A percentile compares a stretch with the other conserved stretches of the same genome.
These are phyloP conservation scores for Caloboletus firmus DNA, from an alignment of 1,284 basidiomycete species.

Conservation along the genomic window DNA sequence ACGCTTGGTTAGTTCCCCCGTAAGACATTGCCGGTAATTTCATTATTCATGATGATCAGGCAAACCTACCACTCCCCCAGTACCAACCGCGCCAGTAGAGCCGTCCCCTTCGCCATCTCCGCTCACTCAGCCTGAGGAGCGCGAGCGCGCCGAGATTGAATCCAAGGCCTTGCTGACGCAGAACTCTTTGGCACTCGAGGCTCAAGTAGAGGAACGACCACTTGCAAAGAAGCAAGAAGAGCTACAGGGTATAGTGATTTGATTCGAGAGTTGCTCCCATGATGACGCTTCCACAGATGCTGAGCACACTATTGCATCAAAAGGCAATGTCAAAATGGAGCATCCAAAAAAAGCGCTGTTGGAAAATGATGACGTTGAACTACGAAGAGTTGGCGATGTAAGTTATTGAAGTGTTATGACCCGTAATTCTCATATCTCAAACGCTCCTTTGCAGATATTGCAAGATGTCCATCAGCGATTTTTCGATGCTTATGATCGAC, in stretches of 20 bases:
- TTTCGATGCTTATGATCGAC: slow-evolving; percentile 63
- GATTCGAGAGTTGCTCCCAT: background rate
- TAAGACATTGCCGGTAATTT: background rate
- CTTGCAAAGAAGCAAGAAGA: slow-evolving; percentile 87
- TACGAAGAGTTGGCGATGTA: slow-evolving; percentile 74
- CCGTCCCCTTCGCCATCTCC: slow-evolving; percentile 28
- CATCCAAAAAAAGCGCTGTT: slow-evolving; percentile 72
- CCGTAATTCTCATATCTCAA: slow-evolving; percentile 2
- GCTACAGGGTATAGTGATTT: slow-evolving; percentile 48
- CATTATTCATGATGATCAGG: slow-evolving; percentile 17
- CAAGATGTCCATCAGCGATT: slow-evolving; percentile 75
- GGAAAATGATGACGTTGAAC: slow-evolving; percentile 87
- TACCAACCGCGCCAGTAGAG: slow-evolving; percentile 11
- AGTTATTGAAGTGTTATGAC: slow-evolving; percentile 20
- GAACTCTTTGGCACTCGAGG: slow-evolving; percentile 74
- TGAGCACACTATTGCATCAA: slow-evolving; percentile 11
- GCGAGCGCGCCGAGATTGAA: slow-evolving; percentile 45
- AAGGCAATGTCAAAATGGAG: slow-evolving; percentile 32
- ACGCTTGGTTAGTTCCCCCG: slow-evolving; percentile 29
- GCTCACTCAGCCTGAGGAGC: slow-evolving; percentile 36
- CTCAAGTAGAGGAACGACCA: slow-evolving; percentile 84
- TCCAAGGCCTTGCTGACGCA: slow-evolving; percentile 58
- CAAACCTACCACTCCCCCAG: slow-evolving; percentile 16
- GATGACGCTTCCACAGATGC: slow-evolving; percentile 13
- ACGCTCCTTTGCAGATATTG: slow-evolving; percentile 57